Percentiles rank a stretch among this genome's conserved stretches.
Conservation (phyloP, 805 yeast species). For the Candida krabiensis region DNA sequence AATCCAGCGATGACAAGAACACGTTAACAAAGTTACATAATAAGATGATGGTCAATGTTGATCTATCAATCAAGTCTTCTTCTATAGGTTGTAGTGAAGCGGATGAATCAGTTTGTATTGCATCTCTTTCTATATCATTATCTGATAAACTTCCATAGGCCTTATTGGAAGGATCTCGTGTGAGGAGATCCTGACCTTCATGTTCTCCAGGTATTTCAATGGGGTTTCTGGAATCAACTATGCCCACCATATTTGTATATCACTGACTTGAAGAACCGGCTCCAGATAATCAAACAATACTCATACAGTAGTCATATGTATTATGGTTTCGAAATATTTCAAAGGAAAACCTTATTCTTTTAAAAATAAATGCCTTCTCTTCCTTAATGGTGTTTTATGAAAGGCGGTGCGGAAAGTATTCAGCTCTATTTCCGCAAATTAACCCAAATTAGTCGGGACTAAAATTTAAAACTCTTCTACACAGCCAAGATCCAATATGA, state of each 20-base stretch:
- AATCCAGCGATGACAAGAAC: constrained; percentile 49
- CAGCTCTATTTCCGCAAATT: not conserved
- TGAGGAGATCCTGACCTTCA: not conserved
- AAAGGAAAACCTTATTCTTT: not conserved
- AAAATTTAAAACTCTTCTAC: not conserved
- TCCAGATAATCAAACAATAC: too few species aligned
- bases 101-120: not conserved
- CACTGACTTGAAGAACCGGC: too few species aligned
- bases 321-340: too few species aligned
- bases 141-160: not conserved
- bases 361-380: not conserved
- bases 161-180: too few species aligned
- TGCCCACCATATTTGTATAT: too few species aligned
- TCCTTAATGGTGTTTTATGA: not conserved
- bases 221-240: not conserved
- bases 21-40: constrained; percentile 23
- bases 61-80: not conserved
- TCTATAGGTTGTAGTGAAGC: not conserved
- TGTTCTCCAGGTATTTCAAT: not conserved
- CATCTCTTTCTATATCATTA: not conserved
- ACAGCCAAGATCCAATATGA: not conserved
- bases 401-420: not conserved
- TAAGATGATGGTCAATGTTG: constrained; percentile 2
- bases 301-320: too few species aligned
- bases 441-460: not conserved